Base-by-base conservation (phyloP, 202 grass and related monocot genomes). In the Carex sylvatica region DNA sequence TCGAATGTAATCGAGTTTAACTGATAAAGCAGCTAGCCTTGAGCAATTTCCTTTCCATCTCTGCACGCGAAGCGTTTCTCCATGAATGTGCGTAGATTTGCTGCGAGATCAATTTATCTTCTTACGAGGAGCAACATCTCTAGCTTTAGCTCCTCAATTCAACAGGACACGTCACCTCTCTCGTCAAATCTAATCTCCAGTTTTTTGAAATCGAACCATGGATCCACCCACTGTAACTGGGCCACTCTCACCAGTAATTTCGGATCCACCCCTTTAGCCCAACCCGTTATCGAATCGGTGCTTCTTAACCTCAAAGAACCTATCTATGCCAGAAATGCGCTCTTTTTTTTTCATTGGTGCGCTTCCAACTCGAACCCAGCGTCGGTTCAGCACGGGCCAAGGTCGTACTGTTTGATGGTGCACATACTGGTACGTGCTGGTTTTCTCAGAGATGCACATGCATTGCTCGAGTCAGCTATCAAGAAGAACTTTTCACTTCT, bases 291-390 rank as follows among this genome's bases (percentile, higher is more conserved):
- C 16, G 88, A 92, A 11, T 65, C 81, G 55, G 88, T 96, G 19
- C 82, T 96, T 70, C 90, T 96, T 40, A 64, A 89, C 56, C 83
- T 96, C 47, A 77, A 83, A 30, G 87, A 85, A 51, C 90, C 79
- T 56, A 24, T 74, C 9, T 15, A 88, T 6, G 90, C 93, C 82
- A 90, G 78, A 76, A 96, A 96, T 70, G 88, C 93, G 0, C 88
- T 96, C 49, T 78, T 87, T 66, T 96, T 91, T 76, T 96, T 92
- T 78, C 88, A 96, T 76, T 96, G 88, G 93, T 88, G 86, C 46
- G 68, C 82, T 47, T 9, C 80, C 2, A 36, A 46, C 28, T 88
- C 88, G 3, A 55, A 81, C 51, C 55, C 31, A 2, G 15, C 80
- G 49, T 23, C 76, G 26, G 20, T 51, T 65, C 59, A 61, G 35